Evolutionary conservation across 805 yeast genomes (phyloP).

Genomic region (Hanseniaspora guilliermondii): DNA sequence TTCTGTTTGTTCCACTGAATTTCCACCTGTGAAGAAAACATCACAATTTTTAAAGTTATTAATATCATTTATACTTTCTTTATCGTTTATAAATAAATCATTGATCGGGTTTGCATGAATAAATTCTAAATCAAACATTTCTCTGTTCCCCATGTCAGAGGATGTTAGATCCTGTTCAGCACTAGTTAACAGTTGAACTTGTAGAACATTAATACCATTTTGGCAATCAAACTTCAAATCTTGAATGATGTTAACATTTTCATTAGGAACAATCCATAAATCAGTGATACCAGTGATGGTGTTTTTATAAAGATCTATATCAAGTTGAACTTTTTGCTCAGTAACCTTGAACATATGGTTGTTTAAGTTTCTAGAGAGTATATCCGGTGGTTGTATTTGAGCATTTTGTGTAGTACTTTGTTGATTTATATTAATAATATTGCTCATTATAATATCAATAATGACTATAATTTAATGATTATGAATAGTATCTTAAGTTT

Average conservation of each 20-base stretch:
- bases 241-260: conserved; percentile 33
- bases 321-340: conserved; percentile 71
- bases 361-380: conserved; percentile 10
- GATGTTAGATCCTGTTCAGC: conserved; percentile 32
- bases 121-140: conserved; percentile 7
- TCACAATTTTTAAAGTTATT: not conserved
- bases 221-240: conserved; percentile 67
- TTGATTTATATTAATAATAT: not conserved
- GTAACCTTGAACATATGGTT: conserved; percentile 46
- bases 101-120: conserved; percentile 6
- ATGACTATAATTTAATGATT: not conserved
- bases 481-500: too few relatives aligned
- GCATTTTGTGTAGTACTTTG: not conserved
- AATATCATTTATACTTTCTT: not conserved
- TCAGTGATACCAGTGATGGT: conserved; percentile 65
- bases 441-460: not conserved
- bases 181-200: conserved; percentile 43
- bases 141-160: not conserved
- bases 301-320: conserved; percentile 59
- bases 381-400: not conserved
- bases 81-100: not conserved
- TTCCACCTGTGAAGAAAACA: conserved; percentile 10
- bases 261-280: conserved; percentile 64
- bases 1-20: conserved; percentile 7
- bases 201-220: conserved; percentile 10